Evolutionary conservation across 192 early-diverging fungal species (phyloP).

Genomic region (Podochytrium sp.): DNA sequence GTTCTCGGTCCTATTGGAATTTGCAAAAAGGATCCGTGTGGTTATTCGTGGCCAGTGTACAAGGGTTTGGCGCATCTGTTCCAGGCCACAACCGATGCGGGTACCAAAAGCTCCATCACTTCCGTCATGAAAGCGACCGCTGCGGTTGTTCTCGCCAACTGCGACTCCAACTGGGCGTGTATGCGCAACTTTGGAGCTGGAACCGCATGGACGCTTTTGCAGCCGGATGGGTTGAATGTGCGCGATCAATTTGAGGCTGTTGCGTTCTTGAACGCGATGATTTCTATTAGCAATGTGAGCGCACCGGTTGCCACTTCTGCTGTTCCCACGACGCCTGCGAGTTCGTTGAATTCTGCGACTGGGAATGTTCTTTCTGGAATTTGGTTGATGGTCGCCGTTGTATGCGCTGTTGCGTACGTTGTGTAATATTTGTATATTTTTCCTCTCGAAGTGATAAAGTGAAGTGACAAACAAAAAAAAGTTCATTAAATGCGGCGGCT

Average conservation of each 20-base stretch:
- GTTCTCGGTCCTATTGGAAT: neutral
- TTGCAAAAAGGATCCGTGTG: neutral
- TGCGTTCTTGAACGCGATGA: conserved; percentile 2
- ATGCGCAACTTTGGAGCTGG: neutral
- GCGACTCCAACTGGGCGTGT: neutral
- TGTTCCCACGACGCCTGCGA: too few relatives aligned
- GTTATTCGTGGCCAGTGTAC: conserved; percentile 26
- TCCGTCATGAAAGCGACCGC: conserved; percentile 4
- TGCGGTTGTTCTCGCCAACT: neutral
- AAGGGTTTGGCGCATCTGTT: conserved; percentile 25
- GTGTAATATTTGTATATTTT: neutral
- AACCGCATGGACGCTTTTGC: neutral
- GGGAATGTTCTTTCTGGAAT: too few relatives aligned
- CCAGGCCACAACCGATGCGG: neutral
- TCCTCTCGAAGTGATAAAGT: neutral
- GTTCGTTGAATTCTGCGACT: too few relatives aligned
- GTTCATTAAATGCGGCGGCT: too few relatives aligned
- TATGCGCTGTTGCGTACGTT: too few relatives aligned
- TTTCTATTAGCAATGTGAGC: neutral
- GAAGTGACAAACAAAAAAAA: neutral
- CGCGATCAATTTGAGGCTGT: conserved; percentile 30
- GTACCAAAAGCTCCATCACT: neutral
- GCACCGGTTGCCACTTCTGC: conserved; percentile 7
- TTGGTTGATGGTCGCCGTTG: neutral
- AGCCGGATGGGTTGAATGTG: conserved; percentile 20